Evolutionary conservation across 192 early-diverging fungal species (phyloP), one percentile per base, ranked within the genome.

Genomic region (Anaeromyces robustus): DNA sequence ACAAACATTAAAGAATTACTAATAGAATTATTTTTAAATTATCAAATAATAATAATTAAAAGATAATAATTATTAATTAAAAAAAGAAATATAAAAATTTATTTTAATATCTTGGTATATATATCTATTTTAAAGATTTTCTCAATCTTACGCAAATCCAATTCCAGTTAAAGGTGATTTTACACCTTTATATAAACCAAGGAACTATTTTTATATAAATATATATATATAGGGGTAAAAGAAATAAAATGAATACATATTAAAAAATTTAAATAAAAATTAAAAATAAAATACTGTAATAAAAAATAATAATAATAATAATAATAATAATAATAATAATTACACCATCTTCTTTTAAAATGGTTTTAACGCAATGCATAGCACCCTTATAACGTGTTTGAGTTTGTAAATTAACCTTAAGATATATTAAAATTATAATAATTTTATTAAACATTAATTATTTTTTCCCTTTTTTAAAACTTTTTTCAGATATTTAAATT

Each of bases 1-100:
- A 88, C 85, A 84, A 93, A 93, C 59, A 93, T 80, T 30, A 92
- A 90, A 5, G 92, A 91, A 87, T 93, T 93, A 82, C 90, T 92
- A 80, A 4, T n/a, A n/a, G n/a, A n/a, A n/a, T n/a, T n/a, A n/a
- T n/a, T n/a, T n/a, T n/a, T n/a, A n/a, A n/a, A n/a, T n/a, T n/a
- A n/a, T n/a, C n/a, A n/a, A n/a, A n/a, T n/a, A n/a, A n/a, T n/a
- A n/a, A n/a, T n/a, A n/a, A n/a, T n/a, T n/a, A n/a, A n/a, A n/a
- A n/a, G n/a, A n/a, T n/a, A n/a, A n/a, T n/a, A n/a, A n/a, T n/a
- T n/a, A n/a, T n/a, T n/a, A n/a, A n/a, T n/a, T n/a, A n/a, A n/a
- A n/a, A n/a, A n/a, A n/a, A n/a, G n/a, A n/a, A n/a, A n/a, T n/a
- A n/a, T n/a, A n/a, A n/a, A n/a, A n/a, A n/a, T n/a, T n/a, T n/a